Base-by-base conservation (phyloP, 2,329 filamentous ascomycete genomes). In the Dothideomycetes sp. region DNA sequence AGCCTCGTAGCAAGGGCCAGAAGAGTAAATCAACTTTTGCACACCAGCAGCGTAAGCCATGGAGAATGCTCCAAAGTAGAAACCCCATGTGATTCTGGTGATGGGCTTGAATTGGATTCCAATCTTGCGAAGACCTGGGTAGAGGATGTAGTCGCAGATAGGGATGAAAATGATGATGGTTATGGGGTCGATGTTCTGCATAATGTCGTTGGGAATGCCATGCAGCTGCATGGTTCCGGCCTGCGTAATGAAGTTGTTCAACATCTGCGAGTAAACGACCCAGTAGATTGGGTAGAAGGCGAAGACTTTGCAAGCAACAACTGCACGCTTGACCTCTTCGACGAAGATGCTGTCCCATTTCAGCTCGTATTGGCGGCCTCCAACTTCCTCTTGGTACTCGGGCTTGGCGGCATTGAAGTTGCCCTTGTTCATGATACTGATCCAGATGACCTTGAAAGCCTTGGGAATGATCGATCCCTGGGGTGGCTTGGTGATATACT, bases 321-420 rank as follows among this genome's bases (percentile, higher is more conserved):
- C 55, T 2, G 73, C 73, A 31, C 78, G 77, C 63, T 80, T 81
- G 36, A 86, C 63, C 53, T 86, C 81, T 3, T 83, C 79, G 36
- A 86, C 64, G 48, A 85, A 86, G 49, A 72, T 68, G 50, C 84
- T 78, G 39, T 81, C 72, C 78, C 81, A 85, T 0, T 68, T 63
- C 18, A 75, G 58, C 3, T 59, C 52, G 33, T 43, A 38, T 41
- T 59, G 56, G 11, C 54, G 56, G 45, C 54, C 64, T 40, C 66
- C 62, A 43, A 73, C 61, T 43, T 67, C 72, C 14, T 65, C 67
- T 41, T 78, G 76, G 65, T 73, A 78, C 4, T 71, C 74, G 3
- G 78, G 79, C 62, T 84, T 84, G 42, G 80, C 67, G 0, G 75
- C 79, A 38, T 84, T 56, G 60, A 68, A 66, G 50, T 70, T 72